Evolutionary conservation across 768 basidiomycete species (phyloP).

Genomic region (Kwoniella dejecticola): DNA sequence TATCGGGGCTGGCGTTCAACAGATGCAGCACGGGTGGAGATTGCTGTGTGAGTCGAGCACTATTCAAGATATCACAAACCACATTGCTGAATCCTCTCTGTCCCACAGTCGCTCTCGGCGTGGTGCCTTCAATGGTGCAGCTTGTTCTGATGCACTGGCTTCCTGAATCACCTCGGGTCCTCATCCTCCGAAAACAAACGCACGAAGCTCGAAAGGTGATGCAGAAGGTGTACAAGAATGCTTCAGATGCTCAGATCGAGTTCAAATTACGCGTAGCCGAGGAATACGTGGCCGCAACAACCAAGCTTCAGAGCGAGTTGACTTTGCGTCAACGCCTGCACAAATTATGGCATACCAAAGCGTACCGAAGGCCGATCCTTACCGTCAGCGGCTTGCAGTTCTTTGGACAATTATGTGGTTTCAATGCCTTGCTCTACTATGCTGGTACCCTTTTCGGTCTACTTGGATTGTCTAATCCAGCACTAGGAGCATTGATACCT

Average conservation of each 20-base stretch:
- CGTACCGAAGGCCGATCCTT: slow-evolving; percentile 28
- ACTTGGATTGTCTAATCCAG: slow-evolving; percentile 39
- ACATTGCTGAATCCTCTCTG: too few species aligned
- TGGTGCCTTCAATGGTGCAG: slow-evolving; percentile 25
- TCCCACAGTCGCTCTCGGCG: slow-evolving; percentile 29
- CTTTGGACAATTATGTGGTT: slow-evolving; percentile 35
- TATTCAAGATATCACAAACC: too few species aligned
- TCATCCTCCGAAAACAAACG: slow-evolving; percentile 12
- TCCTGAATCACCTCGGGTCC: slow-evolving; percentile 33
- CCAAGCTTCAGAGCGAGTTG: slow-evolving; percentile 10
- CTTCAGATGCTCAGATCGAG: slow-evolving; percentile 15
- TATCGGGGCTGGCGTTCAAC: slow-evolving; percentile 19
- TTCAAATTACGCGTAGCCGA: slow-evolving; percentile 27
- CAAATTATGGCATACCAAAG: slow-evolving; percentile 14
- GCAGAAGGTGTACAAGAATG: slow-evolving; percentile 18
- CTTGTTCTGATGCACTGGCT: slow-evolving; percentile 21
- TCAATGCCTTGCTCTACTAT: slow-evolving; percentile 42
- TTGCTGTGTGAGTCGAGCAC: too few species aligned
- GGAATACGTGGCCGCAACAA: slow-evolving; percentile 11
- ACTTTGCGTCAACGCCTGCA: slow-evolving; percentile 5
- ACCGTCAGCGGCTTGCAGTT: slow-evolving; percentile 12
- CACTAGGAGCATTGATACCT: slow-evolving; percentile 32
- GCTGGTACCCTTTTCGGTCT: slow-evolving; percentile 35
- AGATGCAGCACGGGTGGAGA: slow-evolving; percentile 10
- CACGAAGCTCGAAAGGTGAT: slow-evolving; percentile 10